Conservation (phyloP, 164 flowering plant genomes). For the Litsea cubeba region DNA sequence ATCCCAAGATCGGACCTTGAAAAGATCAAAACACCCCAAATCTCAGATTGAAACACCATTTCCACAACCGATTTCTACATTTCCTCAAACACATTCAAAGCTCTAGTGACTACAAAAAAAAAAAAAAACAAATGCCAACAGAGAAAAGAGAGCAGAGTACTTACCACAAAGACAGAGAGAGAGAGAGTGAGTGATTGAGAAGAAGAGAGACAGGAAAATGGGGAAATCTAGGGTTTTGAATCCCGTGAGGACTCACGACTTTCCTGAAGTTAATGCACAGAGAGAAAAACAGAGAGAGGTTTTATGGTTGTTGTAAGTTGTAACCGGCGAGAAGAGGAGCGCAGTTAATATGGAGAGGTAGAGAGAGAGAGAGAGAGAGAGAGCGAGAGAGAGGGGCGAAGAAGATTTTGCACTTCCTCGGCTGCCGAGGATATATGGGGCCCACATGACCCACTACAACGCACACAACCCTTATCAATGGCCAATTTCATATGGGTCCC, state of each 20-base stretch:
- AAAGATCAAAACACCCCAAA: not conserved
- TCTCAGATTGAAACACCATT: not conserved
- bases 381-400: not conserved
- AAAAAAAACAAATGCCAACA: not conserved
- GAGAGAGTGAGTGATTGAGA: not conserved
- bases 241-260: not conserved
- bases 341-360: not conserved
- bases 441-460: too few species aligned
- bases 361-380: too few species aligned
- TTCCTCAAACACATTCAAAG: not conserved
- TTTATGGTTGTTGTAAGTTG: not conserved
- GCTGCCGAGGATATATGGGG: not conserved
- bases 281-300: not conserved
- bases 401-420: not conserved
- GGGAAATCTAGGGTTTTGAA: not conserved
- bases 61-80: not conserved
- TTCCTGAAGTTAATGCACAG: not conserved
- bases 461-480: too few species aligned
- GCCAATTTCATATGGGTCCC: too few species aligned
- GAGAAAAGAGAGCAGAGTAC: not conserved
- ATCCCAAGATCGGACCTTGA: not conserved
- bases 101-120: not conserved
- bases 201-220: not conserved
- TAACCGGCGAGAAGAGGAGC: conserved; percentile 1
- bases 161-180: not conserved